These are phyloP conservation scores for Cyclotella sp. DNA, from an alignment of 108 stramenopile genomes.

Conservation along the genomic window DNA sequence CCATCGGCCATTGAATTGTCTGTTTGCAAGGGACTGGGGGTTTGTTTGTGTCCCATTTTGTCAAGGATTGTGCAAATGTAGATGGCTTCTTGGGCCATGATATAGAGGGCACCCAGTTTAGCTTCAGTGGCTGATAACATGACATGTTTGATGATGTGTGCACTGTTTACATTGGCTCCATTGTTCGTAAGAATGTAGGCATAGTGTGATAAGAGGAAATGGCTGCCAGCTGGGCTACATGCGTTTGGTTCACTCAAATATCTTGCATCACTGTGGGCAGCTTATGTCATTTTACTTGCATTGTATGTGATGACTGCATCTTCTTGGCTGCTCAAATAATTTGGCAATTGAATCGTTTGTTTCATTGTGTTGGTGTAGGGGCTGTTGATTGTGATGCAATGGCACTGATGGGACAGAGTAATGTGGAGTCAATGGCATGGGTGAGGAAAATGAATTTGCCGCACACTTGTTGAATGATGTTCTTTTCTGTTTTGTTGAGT, in stretches of 20 bases:
- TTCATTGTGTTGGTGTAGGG: conserved; percentile 1
- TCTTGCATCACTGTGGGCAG: conserved; percentile 37
- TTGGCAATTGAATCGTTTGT: conserved; percentile 28
- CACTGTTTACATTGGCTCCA: too few species aligned
- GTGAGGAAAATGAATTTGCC: conserved; percentile 49
- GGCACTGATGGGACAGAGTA: too few species aligned
- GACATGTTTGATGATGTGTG: too few species aligned
- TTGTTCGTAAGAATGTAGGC: not conserved
- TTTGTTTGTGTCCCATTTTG: not conserved
- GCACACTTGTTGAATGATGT: too few species aligned
- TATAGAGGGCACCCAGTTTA: too few species aligned
- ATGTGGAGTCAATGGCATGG: conserved; percentile 47
- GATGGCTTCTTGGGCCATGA: too few species aligned
- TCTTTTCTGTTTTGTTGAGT: conserved; percentile 21
- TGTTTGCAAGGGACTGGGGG: not conserved
- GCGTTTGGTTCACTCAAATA: conserved; percentile 44
- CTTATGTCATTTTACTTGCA: too few species aligned
- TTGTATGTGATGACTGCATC: too few species aligned
- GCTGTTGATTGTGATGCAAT: conserved; percentile 22
- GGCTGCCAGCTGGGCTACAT: conserved; percentile 43
- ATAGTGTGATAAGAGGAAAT: conserved; percentile 16
- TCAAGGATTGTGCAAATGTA: not conserved
- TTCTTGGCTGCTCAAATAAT: conserved; percentile 51
- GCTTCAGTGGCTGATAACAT: too few species aligned
- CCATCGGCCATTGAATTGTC: not conserved